Evolutionary conservation across 164 flowering plant genomes (phyloP).

Genomic region (Saururus chinensis): DNA sequence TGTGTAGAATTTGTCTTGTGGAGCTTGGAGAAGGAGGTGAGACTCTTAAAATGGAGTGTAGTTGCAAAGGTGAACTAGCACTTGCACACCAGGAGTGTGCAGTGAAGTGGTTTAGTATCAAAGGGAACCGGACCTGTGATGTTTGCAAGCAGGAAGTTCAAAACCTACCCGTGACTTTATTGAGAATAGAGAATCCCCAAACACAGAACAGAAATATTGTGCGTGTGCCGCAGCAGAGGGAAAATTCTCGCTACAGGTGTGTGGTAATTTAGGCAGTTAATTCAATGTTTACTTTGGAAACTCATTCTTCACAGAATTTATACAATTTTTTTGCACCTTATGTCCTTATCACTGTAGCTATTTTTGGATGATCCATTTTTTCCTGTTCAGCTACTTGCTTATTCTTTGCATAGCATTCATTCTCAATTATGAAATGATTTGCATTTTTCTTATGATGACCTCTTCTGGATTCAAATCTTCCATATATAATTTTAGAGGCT

Average conservation of each 20-base stretch:
- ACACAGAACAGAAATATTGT: conserved; percentile 27
- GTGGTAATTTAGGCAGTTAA: too few relatives aligned
- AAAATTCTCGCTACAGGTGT: conserved; percentile 50
- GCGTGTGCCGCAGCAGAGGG: conserved; percentile 29
- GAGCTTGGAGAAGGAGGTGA: conserved; percentile 75
- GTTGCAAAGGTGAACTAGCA: conserved; percentile 88
- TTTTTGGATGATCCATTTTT: too few relatives aligned
- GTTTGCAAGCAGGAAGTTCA: conserved; percentile 67
- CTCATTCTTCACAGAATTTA: too few relatives aligned
- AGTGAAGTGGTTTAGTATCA: conserved; percentile 80
- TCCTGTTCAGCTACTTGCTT: too few relatives aligned
- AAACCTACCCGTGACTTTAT: conserved; percentile 66
- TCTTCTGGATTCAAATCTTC: too few relatives aligned
- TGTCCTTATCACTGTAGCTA: too few relatives aligned
- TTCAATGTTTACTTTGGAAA: too few relatives aligned
- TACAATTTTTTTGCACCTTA: too few relatives aligned
- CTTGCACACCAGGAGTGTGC: conserved; percentile 85
- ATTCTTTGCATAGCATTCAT: too few relatives aligned
- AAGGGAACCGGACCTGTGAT: conserved; percentile 78
- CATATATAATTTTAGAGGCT: too few relatives aligned
- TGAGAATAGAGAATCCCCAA: conserved; percentile 44
- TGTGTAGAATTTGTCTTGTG: conserved; percentile 73
- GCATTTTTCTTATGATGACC: too few relatives aligned
- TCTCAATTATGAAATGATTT: too few relatives aligned
- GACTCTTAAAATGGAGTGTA: conserved; percentile 74